Conservation (phyloP, 768 basidiomycete genomes). For the Podaxis sp. region DNA sequence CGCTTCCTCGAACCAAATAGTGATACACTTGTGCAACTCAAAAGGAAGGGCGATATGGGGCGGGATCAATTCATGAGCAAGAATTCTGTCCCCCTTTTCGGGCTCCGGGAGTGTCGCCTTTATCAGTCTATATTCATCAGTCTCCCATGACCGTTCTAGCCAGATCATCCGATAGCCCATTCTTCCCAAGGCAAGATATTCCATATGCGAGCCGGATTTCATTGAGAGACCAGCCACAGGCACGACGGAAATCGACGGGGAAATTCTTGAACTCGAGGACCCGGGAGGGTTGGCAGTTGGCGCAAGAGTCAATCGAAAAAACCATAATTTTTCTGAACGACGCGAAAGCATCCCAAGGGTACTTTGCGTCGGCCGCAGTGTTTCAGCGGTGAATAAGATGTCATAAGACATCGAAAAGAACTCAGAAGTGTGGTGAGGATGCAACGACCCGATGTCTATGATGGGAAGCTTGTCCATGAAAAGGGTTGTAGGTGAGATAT, state of each 20-base stretch:
- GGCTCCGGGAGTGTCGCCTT: conserved; percentile 7
- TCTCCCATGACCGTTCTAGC: conserved; percentile 15
- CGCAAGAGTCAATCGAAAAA: neutral
- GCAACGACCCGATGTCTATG: neutral
- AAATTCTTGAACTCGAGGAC: neutral
- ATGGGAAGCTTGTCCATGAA: neutral
- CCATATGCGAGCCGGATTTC: neutral
- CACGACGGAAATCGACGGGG: neutral
- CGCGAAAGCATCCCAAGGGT: neutral
- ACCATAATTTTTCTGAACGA: neutral
- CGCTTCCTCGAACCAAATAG: conserved; percentile 18
- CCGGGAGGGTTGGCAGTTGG: neutral
- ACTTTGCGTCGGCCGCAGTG: neutral
- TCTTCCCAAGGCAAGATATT: conserved; percentile 9
- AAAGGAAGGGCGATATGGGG: conserved; percentile 17
- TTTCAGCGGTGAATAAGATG: neutral
- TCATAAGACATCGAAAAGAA: neutral
- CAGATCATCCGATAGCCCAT: conserved; percentile 15
- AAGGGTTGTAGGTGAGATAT: neutral
- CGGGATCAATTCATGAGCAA: conserved; percentile 11
- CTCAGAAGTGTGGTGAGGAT: neutral
- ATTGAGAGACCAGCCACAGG: neutral
- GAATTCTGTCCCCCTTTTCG: neutral
- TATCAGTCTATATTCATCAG: conserved; percentile 13
- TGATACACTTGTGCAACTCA: conserved; percentile 9